Conservation (phyloP, 2,329 filamentous ascomycete species). For the Claviceps sp. region DNA sequence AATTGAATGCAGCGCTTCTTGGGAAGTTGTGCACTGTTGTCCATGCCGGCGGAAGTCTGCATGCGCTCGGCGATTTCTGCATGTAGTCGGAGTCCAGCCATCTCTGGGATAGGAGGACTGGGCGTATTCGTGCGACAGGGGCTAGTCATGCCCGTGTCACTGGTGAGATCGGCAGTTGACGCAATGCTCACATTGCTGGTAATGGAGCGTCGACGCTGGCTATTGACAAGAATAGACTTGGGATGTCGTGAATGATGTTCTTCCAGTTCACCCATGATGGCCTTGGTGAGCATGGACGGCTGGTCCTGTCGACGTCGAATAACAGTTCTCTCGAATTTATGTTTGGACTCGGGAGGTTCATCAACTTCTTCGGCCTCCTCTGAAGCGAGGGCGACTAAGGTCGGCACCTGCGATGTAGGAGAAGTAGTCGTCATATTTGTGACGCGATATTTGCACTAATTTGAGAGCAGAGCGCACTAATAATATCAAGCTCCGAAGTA, state of each 20-base stretch:
- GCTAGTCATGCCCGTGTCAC: conserved; percentile 81
- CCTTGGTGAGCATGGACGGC: conserved; percentile 77
- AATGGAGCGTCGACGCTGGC: conserved; percentile 46
- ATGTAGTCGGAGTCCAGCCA: conserved; percentile 31
- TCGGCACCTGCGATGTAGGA: conserved; percentile 14
- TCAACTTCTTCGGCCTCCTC: conserved; percentile 68
- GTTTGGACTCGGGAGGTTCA: conserved; percentile 63
- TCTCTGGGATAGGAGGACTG: conserved; percentile 65
- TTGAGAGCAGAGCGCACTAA: not conserved
- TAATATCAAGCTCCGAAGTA: not conserved
- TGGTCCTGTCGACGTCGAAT: conserved; percentile 40
- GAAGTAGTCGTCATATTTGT: conserved; percentile 16
- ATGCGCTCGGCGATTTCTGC: conserved; percentile 16
- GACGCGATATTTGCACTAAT: not conserved
- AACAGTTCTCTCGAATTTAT: conserved; percentile 32
- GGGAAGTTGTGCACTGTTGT: conserved; percentile 29
- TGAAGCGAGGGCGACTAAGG: conserved; percentile 25
- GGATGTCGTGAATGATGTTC: conserved; percentile 31
- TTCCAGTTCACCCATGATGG: conserved; percentile 57
- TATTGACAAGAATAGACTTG: conserved; percentile 22
- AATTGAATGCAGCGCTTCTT: conserved; percentile 90
- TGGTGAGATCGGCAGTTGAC: conserved; percentile 86
- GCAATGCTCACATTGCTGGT: conserved; percentile 69
- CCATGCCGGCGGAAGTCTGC: conserved; percentile 12
- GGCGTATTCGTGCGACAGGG: conserved; percentile 78